Base-by-base conservation (phyloP, 2,329 filamentous ascomycete species). In the Fusarium sp. region DNA sequence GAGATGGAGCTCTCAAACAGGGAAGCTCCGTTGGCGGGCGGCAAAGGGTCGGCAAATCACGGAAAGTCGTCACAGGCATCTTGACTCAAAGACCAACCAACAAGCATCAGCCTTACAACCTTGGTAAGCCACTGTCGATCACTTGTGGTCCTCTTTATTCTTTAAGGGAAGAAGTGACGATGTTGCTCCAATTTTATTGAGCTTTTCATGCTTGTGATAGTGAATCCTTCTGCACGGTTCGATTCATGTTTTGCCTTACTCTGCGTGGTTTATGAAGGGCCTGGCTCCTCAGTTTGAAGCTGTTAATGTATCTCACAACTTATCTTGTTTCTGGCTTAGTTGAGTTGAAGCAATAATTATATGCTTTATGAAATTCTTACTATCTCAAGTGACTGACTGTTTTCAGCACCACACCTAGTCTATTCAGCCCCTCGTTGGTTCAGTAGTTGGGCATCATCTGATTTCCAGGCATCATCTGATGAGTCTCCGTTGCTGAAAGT, bases 21-120 rank as follows among this genome's bases (percentile, higher is more conserved):
- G 63, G 47, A 48, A 74, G 66, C 65, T 71, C 60, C 67, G 43
- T 46, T 43, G 20, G 53, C 70, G 72, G 21, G 53, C 70, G 72
- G 69, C 40, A 72, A 72, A 73, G 69, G 56, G 55, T 53, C 72
- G 72, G 72, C 57, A 74, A 74, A 74, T 74, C 62, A 69, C 71
- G 71, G 63, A 68, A 49, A 51, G 18, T 51, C 36, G 18, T 43
- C 48, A 51, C 48, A 51, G 11, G 48, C 25, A 69, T 58, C 40
- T 35, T 40, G 47, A 31, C 40, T 61, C 58, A 54, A 49, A 33
- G 27, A 21, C 31, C 29, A 55, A 53, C 43, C 56, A 54, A 33
- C 47, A 36, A 54, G 48, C 41, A 56, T 35, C 58, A 63, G 21
- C 51, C 42, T 46, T 45, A 58, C 43, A 57, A 57, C 31, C 33